Evolutionary conservation across 139 green algal species (phyloP).

Genomic region (Volvox africanus): DNA sequence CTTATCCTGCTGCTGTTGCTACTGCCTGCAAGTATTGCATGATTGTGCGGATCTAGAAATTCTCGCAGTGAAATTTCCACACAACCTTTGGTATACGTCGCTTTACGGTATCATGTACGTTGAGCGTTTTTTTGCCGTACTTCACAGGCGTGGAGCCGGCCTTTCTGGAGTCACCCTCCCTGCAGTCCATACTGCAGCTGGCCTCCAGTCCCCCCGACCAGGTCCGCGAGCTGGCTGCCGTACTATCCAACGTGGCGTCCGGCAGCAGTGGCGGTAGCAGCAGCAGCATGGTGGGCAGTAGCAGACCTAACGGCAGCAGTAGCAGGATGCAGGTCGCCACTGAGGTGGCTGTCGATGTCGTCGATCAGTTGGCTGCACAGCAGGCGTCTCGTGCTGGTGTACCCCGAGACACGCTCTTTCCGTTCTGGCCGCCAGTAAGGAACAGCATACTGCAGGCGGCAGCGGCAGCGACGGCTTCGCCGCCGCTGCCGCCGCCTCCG

Average conservation of each 20-base stretch:
- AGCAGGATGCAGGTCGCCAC: conserved; percentile 50
- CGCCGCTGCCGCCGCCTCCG: background rate
- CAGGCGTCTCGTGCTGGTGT: conserved; percentile 60
- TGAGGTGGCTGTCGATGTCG: conserved; percentile 64
- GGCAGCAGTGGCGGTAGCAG: background rate
- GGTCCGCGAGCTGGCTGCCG: conserved; percentile 68
- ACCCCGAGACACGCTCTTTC: background rate
- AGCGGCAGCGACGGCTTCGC: background rate
- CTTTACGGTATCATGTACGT: too few species aligned
- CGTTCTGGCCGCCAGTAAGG: conserved; percentile 18
- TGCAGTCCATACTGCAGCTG: conserved; percentile 57
- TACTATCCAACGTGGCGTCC: conserved; percentile 52
- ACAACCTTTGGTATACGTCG: too few species aligned
- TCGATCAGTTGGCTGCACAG: conserved; percentile 53
- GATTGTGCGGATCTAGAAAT: too few species aligned
- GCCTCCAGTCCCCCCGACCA: conserved; percentile 70
- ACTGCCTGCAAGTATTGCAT: too few species aligned
- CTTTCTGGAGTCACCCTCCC: conserved; percentile 65
- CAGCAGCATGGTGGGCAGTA: background rate
- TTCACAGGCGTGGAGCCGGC: conserved; percentile 45
- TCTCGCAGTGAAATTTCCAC: too few species aligned
- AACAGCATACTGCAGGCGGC: background rate
- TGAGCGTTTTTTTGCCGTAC: too few species aligned
- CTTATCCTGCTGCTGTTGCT: too few species aligned
- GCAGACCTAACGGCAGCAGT: background rate